Evolutionary conservation across 208 protist species (phyloP).

Genomic region (Leishmania arabica): DNA sequence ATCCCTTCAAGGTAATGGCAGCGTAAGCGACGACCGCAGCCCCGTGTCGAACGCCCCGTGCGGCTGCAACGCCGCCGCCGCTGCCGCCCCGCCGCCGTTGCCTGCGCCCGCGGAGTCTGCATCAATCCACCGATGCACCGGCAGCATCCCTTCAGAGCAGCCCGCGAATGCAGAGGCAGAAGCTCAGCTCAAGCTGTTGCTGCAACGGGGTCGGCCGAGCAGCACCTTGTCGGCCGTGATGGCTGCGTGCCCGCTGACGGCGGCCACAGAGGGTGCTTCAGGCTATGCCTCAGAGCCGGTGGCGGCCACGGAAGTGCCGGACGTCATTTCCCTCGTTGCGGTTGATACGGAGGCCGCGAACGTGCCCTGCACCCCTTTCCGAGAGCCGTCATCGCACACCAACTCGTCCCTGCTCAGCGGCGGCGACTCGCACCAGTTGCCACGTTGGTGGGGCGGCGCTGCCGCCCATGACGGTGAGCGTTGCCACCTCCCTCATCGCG

Average conservation of each 20-base stretch:
- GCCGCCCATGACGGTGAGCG: neutral
- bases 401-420: slow-evolving; percentile 1
- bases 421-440: neutral
- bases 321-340: neutral
- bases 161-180: neutral
- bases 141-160: neutral
- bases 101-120: neutral
- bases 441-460: slow-evolving; percentile 2
- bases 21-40: neutral
- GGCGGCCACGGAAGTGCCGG: neutral
- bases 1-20: neutral
- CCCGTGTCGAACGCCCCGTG: neutral
- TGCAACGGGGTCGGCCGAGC: neutral
- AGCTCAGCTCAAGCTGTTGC: neutral
- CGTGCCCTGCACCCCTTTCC: neutral
- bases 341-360: neutral
- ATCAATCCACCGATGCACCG: neutral
- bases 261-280: neutral
- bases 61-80: neutral
- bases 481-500: neutral
- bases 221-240: neutral
- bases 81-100: neutral
- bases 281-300: neutral
- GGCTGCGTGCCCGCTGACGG: neutral
- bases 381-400: neutral